Conservation (phyloP, 495 filamentous ascomycete species). For the Astrothelium macrocarpum region DNA sequence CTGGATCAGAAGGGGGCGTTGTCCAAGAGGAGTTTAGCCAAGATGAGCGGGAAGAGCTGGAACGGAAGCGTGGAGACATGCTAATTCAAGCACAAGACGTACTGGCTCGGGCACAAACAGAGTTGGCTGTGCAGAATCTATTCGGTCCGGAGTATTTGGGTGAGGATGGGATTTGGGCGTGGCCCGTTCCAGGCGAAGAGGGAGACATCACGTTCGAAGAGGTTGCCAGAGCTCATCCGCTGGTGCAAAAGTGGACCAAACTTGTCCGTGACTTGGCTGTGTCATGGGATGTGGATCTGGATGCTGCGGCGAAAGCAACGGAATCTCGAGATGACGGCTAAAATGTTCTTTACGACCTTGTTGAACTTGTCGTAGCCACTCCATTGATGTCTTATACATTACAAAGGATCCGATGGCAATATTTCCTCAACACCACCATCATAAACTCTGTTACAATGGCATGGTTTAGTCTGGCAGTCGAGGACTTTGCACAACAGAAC, state of each 20-base stretch:
- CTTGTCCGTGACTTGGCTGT: conserved; percentile 36
- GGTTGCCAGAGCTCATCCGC: conserved; percentile 51
- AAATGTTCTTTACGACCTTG: not conserved
- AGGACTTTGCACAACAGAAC: too few relatives aligned
- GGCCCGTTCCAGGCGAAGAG: conserved; percentile 38
- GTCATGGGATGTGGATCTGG: conserved; percentile 33
- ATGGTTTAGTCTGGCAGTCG: too few relatives aligned
- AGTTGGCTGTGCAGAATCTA: conserved; percentile 51
- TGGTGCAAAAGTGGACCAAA: conserved; percentile 46
- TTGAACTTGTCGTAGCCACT: too few relatives aligned
- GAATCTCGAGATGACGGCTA: not conserved
- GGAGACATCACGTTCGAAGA: conserved; percentile 39
- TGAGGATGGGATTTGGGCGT: conserved; percentile 54
- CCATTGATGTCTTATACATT: too few relatives aligned
- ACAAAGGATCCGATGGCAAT: too few relatives aligned
- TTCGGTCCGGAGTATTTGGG: conserved; percentile 55
- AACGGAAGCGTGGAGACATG: conserved; percentile 19
- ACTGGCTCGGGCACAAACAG: conserved; percentile 44
- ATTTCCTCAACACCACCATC: too few relatives aligned
- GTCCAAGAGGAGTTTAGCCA: conserved; percentile 11
- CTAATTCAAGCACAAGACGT: conserved; percentile 29
- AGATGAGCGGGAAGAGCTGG: conserved; percentile 19
- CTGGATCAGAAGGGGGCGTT: not conserved
- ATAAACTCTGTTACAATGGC: too few relatives aligned
- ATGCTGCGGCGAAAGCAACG: not conserved